phyloP scores from a whole-genome alignment of 2,329 filamentous ascomycete species.

The Xylariaceae sp. region DNA sequence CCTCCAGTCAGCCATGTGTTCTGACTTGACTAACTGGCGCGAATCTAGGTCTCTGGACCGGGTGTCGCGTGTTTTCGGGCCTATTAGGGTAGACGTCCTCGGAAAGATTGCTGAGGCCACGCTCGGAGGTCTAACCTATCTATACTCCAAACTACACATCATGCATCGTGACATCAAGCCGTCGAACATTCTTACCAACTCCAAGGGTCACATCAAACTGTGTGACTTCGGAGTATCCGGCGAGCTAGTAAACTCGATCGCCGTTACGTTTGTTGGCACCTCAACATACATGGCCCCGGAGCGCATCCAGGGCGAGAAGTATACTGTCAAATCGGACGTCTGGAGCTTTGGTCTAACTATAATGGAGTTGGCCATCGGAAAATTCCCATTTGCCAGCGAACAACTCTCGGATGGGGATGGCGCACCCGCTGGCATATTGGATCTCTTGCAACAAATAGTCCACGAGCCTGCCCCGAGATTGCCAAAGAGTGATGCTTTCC shows the following conservation, averaged over 20 bases:
- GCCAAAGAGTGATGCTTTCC: conserved; percentile 96
- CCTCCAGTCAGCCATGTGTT: not conserved
- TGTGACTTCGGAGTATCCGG: conserved; percentile 99
- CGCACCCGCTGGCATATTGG: conserved; percentile 88
- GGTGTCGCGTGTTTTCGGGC: conserved; percentile 91
- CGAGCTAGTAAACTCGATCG: conserved; percentile 94
- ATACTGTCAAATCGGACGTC: conserved; percentile 96
- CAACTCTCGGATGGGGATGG: conserved; percentile 67
- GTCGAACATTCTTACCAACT: conserved; percentile 95
- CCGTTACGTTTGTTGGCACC: conserved; percentile 96
- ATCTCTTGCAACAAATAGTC: conserved; percentile 94
- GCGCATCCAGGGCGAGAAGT: conserved; percentile 92
- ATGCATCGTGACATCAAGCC: conserved; percentile 99
- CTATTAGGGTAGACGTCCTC: conserved; percentile 89
- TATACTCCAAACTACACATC: conserved; percentile 92
- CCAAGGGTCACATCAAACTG: conserved; percentile 87
- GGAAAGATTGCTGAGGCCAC: conserved; percentile 97
- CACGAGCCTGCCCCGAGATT: conserved; percentile 90
- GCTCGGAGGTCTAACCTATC: conserved; percentile 85
- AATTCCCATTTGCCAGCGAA: conserved; percentile 85
- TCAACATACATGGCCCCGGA: conserved; percentile 99
- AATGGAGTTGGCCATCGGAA: conserved; percentile 96
- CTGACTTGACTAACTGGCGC: conserved; percentile 22
- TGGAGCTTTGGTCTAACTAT: conserved; percentile 95
- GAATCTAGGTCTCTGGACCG: conserved; percentile 73